Evolutionary conservation across 2,329 filamentous ascomycete species (phyloP).

Genomic region (Aspergillus costaricaensis): DNA sequence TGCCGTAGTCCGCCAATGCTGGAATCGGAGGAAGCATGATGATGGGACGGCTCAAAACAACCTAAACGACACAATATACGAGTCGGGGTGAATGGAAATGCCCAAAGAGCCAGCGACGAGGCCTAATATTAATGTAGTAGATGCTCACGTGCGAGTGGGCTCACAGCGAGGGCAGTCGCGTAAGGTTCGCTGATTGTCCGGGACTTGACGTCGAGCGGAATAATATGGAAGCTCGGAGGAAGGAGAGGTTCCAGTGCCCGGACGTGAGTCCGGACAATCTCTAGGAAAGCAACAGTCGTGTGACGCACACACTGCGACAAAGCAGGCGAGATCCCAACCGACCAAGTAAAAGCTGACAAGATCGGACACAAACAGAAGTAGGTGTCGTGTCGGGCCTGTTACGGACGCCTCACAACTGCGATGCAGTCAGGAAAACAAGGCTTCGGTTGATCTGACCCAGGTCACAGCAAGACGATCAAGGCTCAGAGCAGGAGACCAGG

Average conservation of each 20-base stretch:
- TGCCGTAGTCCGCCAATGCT: slow-evolving; percentile 71
- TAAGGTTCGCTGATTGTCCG: background rate
- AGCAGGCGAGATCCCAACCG: background rate
- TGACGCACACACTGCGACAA: slow-evolving; percentile 4
- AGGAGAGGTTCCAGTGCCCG: background rate
- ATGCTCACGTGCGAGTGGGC: background rate
- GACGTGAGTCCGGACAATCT: background rate
- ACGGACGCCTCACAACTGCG: background rate
- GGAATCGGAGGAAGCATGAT: slow-evolving; percentile 52
- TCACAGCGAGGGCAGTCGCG: background rate
- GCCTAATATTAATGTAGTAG: background rate
- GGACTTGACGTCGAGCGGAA: background rate
- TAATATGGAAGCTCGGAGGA: background rate
- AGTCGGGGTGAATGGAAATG: background rate
- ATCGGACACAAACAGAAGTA: slow-evolving; percentile 12
- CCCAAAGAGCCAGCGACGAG: background rate
- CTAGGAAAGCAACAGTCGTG: background rate
- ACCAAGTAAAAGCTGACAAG: slow-evolving; percentile 1
- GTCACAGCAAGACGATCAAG: background rate
- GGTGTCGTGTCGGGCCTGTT: background rate
- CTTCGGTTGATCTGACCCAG: background rate
- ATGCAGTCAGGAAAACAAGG: slow-evolving; percentile 1
- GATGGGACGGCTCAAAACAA: background rate
- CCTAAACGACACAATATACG: background rate
- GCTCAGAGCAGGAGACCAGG: background rate